Percentiles rank a stretch among this genome's conserved stretches.
These are phyloP conservation scores for Baudoinia panamericana DNA, from an alignment of 495 filamentous ascomycete genomes.

Conservation along the genomic window DNA sequence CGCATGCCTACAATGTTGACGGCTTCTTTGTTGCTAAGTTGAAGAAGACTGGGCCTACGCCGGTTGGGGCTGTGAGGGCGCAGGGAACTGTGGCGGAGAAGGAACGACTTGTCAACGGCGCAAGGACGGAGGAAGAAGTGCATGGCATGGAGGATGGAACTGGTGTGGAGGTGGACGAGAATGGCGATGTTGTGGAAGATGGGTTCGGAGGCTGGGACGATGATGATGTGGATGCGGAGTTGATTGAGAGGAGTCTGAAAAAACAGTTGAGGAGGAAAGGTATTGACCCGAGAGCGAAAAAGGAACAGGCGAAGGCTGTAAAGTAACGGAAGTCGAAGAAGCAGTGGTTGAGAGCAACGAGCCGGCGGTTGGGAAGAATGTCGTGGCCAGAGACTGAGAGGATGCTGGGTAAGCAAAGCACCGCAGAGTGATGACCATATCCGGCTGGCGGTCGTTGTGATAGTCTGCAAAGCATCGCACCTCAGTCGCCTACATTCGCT, in stretches of 20 bases:
- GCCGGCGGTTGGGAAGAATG: too few relatives aligned
- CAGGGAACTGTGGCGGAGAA: constrained; percentile 23
- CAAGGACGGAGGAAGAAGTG: not conserved
- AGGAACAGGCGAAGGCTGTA: constrained; percentile 23
- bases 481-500: constrained; percentile 12
- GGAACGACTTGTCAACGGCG: constrained; percentile 19
- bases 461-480: too few relatives aligned
- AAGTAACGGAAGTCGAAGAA: constrained; percentile 6
- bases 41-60: constrained; percentile 74
- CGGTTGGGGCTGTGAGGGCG: constrained; percentile 38
- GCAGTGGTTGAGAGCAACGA: too few relatives aligned
- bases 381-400: too few relatives aligned
- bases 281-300: constrained; percentile 41
- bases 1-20: constrained; percentile 90
- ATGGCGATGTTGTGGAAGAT: constrained; percentile 21
- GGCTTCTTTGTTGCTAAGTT: constrained; percentile 98
- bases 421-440: too few relatives aligned
- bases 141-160: not conserved
- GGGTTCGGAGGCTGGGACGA: constrained; percentile 58
- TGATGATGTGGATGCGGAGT: constrained; percentile 45
- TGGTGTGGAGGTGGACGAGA: constrained; percentile 5
- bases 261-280: constrained; percentile 51
- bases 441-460: too few relatives aligned
- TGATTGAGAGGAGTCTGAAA: constrained; percentile 46
- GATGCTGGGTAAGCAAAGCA: too few relatives aligned